Conservation (phyloP, 768 basidiomycete species). For the Dendrothele bispora region DNA sequence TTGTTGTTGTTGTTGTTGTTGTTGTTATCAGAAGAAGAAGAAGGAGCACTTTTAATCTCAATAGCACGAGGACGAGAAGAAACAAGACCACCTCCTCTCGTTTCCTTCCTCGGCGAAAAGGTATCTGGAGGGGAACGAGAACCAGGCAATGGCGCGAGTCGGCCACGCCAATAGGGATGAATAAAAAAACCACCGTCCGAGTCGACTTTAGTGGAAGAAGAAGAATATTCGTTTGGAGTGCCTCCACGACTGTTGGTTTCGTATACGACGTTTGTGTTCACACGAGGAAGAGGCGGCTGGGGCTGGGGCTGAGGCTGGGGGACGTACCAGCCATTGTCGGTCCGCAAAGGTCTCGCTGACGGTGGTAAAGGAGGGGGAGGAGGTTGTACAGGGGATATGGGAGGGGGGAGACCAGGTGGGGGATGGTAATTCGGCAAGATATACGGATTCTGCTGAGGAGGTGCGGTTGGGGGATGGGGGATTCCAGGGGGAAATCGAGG, state of each 20-base stretch:
- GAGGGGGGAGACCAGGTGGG: no score
- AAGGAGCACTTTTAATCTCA: conserved; percentile 16
- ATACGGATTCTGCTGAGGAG: not conserved
- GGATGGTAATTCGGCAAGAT: not conserved
- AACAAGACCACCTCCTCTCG: no score
- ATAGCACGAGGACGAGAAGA: conserved; percentile 13
- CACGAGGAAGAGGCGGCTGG: not conserved
- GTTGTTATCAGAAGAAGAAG: no score
- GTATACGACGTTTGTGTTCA: no score
- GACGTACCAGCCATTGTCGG: conserved; percentile 1
- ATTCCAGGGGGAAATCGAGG: no score
- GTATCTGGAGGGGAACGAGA: conserved; percentile 33
- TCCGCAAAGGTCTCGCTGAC: no score
- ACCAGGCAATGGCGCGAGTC: conserved; percentile 43
- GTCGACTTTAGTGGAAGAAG: no score
- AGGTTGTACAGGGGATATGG: not conserved
- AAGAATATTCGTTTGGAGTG: no score
- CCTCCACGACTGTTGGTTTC: no score
- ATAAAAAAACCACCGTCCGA: conserved; percentile 12
- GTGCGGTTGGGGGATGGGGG: no score
- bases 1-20: no score
- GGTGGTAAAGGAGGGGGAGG: not conserved
- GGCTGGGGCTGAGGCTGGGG: not conserved
- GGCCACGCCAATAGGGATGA: conserved; percentile 40
- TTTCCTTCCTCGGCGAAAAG: no score